Conservation (phyloP, 148 eudicot genomes). For the Camellia sinensis region DNA sequence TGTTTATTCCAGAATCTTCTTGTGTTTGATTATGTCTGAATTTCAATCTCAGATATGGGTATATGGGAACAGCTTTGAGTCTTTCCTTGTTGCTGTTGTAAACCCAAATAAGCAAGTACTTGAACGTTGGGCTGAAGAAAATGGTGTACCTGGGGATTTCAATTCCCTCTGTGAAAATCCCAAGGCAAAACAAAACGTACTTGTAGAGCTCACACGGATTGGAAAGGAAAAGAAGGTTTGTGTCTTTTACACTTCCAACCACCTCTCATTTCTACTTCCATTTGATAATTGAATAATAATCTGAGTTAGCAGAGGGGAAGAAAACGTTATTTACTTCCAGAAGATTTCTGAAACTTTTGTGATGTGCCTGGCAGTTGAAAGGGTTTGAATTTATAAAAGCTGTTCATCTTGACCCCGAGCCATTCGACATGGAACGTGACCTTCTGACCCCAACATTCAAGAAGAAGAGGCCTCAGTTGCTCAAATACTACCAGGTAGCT, state of each 20-base stretch:
- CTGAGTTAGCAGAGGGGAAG: neutral
- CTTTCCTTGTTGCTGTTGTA: constrained; percentile 64
- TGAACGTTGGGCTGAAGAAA: constrained; percentile 59
- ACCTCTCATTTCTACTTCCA: too few relatives aligned
- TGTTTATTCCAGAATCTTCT: neutral
- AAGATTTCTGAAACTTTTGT: constrained; percentile 4
- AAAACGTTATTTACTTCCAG: neutral
- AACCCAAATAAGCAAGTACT: constrained; percentile 68
- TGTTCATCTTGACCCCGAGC: constrained; percentile 70
- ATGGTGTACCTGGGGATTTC: constrained; percentile 62
- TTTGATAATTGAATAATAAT: neutral
- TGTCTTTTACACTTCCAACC: neutral
- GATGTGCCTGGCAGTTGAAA: constrained; percentile 53
- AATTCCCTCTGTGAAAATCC: constrained; percentile 60
- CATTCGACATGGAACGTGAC: constrained; percentile 79
- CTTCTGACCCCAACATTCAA: constrained; percentile 82
- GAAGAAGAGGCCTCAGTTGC: constrained; percentile 80
- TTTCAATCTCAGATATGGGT: constrained; percentile 61
- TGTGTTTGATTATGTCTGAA: neutral
- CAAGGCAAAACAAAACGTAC: constrained; percentile 57
- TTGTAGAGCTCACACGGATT: constrained; percentile 63
- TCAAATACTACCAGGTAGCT: constrained; percentile 74
- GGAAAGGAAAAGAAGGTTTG: constrained; percentile 78
- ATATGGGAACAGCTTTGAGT: constrained; percentile 80
- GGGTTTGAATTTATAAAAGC: constrained; percentile 79